Evolutionary conservation across 2,329 filamentous ascomycete genomes (phyloP).

Genomic region (Phaeoacremonium minimum): DNA sequence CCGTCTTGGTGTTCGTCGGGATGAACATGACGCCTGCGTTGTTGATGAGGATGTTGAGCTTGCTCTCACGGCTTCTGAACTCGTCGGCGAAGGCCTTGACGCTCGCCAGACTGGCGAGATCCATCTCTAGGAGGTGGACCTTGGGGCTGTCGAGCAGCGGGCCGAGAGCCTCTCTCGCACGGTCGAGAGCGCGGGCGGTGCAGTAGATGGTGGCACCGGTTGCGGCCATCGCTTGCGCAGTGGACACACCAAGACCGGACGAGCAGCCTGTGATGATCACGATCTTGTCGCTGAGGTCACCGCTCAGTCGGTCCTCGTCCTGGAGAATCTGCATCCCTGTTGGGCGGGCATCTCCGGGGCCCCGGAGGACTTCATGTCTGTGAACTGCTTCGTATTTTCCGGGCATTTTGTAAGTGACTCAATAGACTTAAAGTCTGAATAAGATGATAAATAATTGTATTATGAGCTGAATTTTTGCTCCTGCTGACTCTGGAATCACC

Average conservation of each 20-base stretch:
- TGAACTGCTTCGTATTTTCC: slow-evolving; percentile 12
- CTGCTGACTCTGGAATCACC: no score
- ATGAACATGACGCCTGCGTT: slow-evolving; percentile 39
- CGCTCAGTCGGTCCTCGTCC: slow-evolving; percentile 24
- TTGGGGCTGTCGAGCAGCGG: slow-evolving; percentile 18
- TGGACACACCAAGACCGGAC: slow-evolving; percentile 34
- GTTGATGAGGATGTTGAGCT: slow-evolving; percentile 27
- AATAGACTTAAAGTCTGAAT: no score
- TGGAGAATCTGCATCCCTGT: slow-evolving; percentile 27
- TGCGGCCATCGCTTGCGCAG: slow-evolving; percentile 30
- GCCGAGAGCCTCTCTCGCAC: slow-evolving; percentile 25
- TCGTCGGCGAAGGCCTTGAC: slow-evolving; percentile 25
- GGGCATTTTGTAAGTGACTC: slow-evolving; percentile 3
- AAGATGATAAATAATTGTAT: no score
- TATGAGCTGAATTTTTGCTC: no score
- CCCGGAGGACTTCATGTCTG: slow-evolving; percentile 11
- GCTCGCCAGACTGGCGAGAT: slow-evolving; percentile 21
- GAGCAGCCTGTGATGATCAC: slow-evolving; percentile 32
- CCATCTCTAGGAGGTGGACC: slow-evolving; percentile 27
- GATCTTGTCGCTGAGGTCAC: slow-evolving; percentile 27
- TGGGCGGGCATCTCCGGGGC: slow-evolving; percentile 28
- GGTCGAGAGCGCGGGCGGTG: slow-evolving; percentile 33
- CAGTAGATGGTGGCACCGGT: slow-evolving; percentile 38
- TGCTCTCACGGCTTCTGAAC: slow-evolving; percentile 15
- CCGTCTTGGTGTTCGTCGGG: slow-evolving; percentile 25